Conservation (phyloP, 2,329 filamentous ascomycete genomes). For the Escovopsis weberi region DNA sequence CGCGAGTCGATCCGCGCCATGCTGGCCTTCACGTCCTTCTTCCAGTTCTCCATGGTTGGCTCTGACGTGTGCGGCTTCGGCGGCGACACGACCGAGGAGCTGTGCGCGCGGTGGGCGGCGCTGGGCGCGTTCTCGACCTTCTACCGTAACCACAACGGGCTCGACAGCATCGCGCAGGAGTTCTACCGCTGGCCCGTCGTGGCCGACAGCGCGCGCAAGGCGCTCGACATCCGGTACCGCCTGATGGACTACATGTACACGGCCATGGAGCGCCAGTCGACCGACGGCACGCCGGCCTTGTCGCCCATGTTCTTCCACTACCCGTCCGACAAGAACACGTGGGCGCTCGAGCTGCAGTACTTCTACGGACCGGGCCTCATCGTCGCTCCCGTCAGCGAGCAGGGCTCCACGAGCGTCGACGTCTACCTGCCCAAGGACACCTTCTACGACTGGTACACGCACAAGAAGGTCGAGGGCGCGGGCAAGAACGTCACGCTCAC, state of each 20-base stretch:
- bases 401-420: constrained; percentile 27
- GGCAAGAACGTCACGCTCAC: constrained; percentile 20
- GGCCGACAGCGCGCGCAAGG: constrained; percentile 47
- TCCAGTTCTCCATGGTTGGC: constrained; percentile 55
- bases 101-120: constrained; percentile 55
- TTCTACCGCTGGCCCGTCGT: constrained; percentile 56
- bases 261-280: constrained; percentile 44
- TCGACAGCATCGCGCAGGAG: constrained; percentile 37
- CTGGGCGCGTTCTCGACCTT: constrained; percentile 59
- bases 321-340: constrained; percentile 33
- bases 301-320: constrained; percentile 62
- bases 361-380: constrained; percentile 35
- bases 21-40: constrained; percentile 54
- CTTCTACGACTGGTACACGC: constrained; percentile 40
- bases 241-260: constrained; percentile 79
- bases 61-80: constrained; percentile 68
- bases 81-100: constrained; percentile 43
- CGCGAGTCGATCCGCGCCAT: constrained; percentile 66
- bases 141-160: constrained; percentile 53
- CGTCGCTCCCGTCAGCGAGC: constrained; percentile 32
- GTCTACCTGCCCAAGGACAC: constrained; percentile 34
- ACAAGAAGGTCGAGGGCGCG: constrained; percentile 24
- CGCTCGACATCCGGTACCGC: constrained; percentile 58
- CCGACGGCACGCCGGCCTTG: constrained; percentile 48
- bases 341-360: constrained; percentile 33